These are phyloP conservation scores for Blastocystis sp. DNA, from an alignment of 352 stramenopile genomes.

Conservation along the genomic window DNA sequence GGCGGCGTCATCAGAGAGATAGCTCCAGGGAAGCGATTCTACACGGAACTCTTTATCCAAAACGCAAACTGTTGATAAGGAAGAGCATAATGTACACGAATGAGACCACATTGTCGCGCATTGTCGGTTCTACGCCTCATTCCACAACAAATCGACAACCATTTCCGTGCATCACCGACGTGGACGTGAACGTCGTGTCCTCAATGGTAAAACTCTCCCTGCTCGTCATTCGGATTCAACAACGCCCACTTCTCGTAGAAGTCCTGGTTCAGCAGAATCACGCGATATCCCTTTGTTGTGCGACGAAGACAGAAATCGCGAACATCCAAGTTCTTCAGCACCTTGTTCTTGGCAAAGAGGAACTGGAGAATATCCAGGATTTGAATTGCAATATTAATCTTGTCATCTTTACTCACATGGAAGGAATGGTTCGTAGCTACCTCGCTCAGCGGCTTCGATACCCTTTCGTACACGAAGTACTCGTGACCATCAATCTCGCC, in stretches of 20 bases:
- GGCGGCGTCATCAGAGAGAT: background rate
- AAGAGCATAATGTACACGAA: constrained; percentile 69
- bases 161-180: constrained; percentile 52
- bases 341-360: constrained; percentile 10
- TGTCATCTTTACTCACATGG: constrained; percentile 22
- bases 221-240: background rate
- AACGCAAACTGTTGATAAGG: constrained; percentile 45
- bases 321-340: constrained; percentile 51
- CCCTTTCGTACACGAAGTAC: constrained; percentile 48
- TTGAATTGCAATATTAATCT: constrained; percentile 59
- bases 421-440: constrained; percentile 7
- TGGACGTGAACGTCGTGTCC: constrained; percentile 36
- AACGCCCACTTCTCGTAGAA: background rate
- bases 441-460: constrained; percentile 16
- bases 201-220: background rate
- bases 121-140: constrained; percentile 31
- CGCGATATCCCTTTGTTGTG: constrained; percentile 50
- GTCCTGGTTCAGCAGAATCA: constrained; percentile 63
- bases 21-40: constrained; percentile 41
- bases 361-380: constrained; percentile 44
- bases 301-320: constrained; percentile 60
- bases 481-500: constrained; percentile 32
- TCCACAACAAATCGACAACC: background rate
- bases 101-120: constrained; percentile 52
- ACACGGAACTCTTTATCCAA: background rate